Evolutionary conservation across 2,329 filamentous ascomycete species (phyloP).

Genomic region (Nannizziopsis barbatae): DNA sequence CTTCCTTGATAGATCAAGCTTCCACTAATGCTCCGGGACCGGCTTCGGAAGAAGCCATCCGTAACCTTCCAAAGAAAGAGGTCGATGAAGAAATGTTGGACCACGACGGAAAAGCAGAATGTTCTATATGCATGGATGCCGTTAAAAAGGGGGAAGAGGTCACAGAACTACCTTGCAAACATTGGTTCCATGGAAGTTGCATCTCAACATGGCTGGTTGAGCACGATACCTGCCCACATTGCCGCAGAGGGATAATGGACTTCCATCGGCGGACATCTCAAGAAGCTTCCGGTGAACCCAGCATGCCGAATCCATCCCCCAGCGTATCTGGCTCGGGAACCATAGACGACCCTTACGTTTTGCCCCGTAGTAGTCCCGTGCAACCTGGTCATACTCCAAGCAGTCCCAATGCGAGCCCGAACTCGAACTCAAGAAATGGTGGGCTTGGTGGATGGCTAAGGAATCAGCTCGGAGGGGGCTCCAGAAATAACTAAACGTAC

Average conservation of each 20-base stretch:
- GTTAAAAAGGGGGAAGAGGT: conserved; percentile 63
- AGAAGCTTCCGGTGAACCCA: background rate
- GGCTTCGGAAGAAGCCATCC: conserved; percentile 63
- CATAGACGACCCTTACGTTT: conserved; percentile 1
- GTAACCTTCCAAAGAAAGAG: conserved; percentile 57
- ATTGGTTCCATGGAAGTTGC: conserved; percentile 86
- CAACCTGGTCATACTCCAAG: background rate
- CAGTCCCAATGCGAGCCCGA: background rate
- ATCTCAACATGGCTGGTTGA: conserved; percentile 74
- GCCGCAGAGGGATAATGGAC: conserved; percentile 30
- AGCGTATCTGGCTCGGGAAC: background rate
- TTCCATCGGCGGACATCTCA: background rate
- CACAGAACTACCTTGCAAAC: conserved; percentile 69
- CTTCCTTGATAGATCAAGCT: conserved; percentile 76
- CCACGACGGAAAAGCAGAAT: conserved; percentile 60
- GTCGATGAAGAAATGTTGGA: conserved; percentile 60
- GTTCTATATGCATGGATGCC: conserved; percentile 89
- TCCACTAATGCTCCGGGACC: conserved; percentile 65
- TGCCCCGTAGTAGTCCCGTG: background rate
- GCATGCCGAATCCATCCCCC: background rate
- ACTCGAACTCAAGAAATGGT: background rate
- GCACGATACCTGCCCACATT: conserved; percentile 77
- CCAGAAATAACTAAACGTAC: background rate
- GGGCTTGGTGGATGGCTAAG: conserved; percentile 13
- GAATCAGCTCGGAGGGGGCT: conserved; percentile 15